Conservation (phyloP, 345 rosid genomes). For the thale cress (Arabidopsis thaliana) region TAIR10.1 NC_003071.7:17643001-17643500, state of each 20-base stretch:
- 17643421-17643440: background rate
- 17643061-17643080: slow-evolving; percentile 20
- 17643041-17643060: slow-evolving; percentile 15
- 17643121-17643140: slow-evolving; percentile 4
- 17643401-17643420: background rate
- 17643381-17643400: background rate
- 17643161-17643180: slow-evolving; percentile 4
- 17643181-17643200: too few species aligned
- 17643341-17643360: slow-evolving; percentile 4
- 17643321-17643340: background rate
- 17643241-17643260: background rate
- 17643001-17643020: slow-evolving; percentile 16
- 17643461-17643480: too few species aligned
- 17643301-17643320: background rate
- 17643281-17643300: too few species aligned
- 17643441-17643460: background rate
- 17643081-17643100: slow-evolving; percentile 13
- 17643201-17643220: background rate
- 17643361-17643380: background rate
- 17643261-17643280: too few species aligned
- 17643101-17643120: slow-evolving; percentile 8
- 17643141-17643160: slow-evolving; percentile 1
- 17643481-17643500: slow-evolving; percentile 8
- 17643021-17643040: slow-evolving; percentile 10
- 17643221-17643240: background rate